Percentiles rank a stretch among this genome's conserved stretches.
These are phyloP conservation scores for Ottelia alismoides DNA, from an alignment of 106 monocot species.

Conservation along the genomic window DNA sequence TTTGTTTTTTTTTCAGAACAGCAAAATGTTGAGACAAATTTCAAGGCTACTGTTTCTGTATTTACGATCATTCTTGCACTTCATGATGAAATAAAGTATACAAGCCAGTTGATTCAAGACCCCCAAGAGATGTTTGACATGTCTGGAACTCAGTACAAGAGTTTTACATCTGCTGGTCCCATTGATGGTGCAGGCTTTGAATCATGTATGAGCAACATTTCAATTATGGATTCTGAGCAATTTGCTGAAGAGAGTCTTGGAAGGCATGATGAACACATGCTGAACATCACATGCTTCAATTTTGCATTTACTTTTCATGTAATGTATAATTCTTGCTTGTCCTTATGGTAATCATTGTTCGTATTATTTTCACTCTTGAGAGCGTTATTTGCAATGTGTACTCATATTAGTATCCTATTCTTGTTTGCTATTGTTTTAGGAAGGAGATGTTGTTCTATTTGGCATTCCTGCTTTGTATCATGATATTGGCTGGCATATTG, in stretches of 20 bases:
- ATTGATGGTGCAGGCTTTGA: constrained; percentile 10
- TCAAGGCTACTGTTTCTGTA: constrained; percentile 48
- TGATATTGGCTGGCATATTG: too few species aligned
- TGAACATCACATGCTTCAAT: constrained; percentile 49
- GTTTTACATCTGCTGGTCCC: constrained; percentile 8
- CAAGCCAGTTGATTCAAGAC: constrained; percentile 8
- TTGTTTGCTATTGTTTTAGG: too few species aligned
- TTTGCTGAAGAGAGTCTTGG: constrained; percentile 17
- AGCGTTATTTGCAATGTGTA: too few species aligned
- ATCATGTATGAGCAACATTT: constrained; percentile 31
- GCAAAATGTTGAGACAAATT: constrained; percentile 57
- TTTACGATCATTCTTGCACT: constrained; percentile 53
- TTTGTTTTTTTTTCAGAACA: constrained; percentile 40
- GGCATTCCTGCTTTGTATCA: too few species aligned
- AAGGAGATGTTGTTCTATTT: too few species aligned
- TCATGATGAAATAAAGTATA: constrained; percentile 20
- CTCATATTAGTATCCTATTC: too few species aligned
- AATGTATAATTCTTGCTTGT: constrained; percentile 10
- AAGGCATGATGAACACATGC: constrained; percentile 22
- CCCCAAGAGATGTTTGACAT: constrained; percentile 5
- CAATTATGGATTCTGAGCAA: constrained; percentile 32
- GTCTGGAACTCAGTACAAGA: constrained; percentile 6
- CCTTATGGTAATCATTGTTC: too few species aligned
- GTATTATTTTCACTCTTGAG: too few species aligned
- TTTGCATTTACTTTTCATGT: constrained; percentile 58